Evolutionary conservation across 2,329 filamentous ascomycete species (phyloP), one percentile per base, ranked within the genome.

Genomic region (Fusarium avenaceum): DNA sequence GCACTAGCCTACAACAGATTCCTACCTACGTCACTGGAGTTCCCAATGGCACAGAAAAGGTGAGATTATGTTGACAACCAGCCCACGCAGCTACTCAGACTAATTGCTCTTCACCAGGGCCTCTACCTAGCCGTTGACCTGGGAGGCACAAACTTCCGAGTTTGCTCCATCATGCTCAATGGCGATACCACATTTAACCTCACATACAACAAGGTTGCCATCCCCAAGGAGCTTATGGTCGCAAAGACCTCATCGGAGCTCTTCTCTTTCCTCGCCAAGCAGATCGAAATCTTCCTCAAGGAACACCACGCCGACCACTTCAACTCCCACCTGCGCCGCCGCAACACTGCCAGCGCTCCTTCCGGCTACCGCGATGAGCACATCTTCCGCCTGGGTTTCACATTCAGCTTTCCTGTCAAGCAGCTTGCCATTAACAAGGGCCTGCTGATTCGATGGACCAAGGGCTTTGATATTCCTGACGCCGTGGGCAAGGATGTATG

Each of bases 101-200:
- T 52, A 48, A 61, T 38, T n/a, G 30, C 44, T 52, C 38, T 30
- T 48, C 61, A 46, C 20, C 73, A 96, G 93, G 96, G 96, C 47
- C 85, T 97, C 39, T 99, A 97, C 82, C 89, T 99, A 76, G 95
- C 96, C 39, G 94, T 99, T 69, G 96, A 99, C 76, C 87, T 99
- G n/a, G 96, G 96, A 66, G 96, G 96, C 74, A 99, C 96, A 69
- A 99, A 99, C 83, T 97, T 98, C 81, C 92, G 96, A 73, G 96
- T 99, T 75, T 99, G 96, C 83, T 97, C 95, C 43, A 92, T 99
- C 75, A 88, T 92, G 73, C 86, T 99, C 64, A 94, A 97, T 77
- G 96, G 96, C 76, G 93, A 98, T 82, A 94, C 91, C 74, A 97
- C 94, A 58, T 98, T 97, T 84, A 93, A 92, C 80, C 88, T 98